Conservation (phyloP, 2,329 filamentous ascomycete genomes). For the Metarhizium humberi region DNA sequence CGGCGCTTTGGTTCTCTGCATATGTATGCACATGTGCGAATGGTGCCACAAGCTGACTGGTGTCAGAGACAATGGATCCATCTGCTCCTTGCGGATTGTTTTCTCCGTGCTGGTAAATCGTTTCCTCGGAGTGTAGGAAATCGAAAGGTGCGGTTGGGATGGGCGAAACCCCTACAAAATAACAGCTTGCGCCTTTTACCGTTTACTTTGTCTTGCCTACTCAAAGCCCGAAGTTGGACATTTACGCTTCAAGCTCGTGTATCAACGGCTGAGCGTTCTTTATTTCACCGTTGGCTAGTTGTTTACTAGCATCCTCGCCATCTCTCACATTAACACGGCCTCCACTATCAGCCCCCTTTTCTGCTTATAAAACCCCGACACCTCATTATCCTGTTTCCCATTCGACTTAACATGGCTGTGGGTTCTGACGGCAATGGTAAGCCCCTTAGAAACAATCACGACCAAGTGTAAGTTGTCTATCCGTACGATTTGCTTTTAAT, state of each 20-base stretch:
- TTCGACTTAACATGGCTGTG: background rate
- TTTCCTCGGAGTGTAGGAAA: background rate
- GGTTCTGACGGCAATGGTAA: background rate
- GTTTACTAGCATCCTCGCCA: background rate
- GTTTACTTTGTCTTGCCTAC: background rate
- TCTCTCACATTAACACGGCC: background rate
- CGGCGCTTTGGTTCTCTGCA: background rate
- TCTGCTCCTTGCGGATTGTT: background rate
- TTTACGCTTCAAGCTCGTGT: background rate
- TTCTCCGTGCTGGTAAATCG: background rate
- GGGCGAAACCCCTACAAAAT: background rate
- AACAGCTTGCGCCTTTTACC: background rate
- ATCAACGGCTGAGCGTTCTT: background rate
- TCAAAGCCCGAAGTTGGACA: background rate
- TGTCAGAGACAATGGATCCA: background rate
- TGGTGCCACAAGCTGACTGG: background rate
- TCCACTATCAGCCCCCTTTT: background rate
- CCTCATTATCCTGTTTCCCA: background rate
- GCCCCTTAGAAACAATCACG: background rate
- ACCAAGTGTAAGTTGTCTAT: background rate
- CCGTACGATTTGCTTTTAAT: background rate
- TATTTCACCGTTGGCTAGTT: background rate
- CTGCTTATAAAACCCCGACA: background rate
- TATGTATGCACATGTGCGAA: background rate
- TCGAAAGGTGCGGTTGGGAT: background rate